Evolutionary conservation across 2,329 filamentous ascomycete species (phyloP).

Genomic region (Aspergillus persii): DNA sequence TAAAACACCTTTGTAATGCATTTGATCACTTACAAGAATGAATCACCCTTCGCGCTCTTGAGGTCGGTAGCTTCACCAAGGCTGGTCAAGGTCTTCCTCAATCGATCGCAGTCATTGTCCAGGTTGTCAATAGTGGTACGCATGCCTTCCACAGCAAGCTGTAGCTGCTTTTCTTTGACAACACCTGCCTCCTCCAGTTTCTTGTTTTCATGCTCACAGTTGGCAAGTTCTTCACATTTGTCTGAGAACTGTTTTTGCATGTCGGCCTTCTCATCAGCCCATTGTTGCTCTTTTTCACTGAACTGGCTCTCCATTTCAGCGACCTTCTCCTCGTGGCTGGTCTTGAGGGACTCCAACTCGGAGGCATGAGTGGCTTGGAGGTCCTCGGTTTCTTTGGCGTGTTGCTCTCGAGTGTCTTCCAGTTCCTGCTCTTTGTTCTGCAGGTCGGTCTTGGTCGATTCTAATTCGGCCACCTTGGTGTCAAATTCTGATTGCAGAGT

Average conservation of each 20-base stretch:
- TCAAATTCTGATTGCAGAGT: slow-evolving; percentile 38
- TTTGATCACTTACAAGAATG: slow-evolving; percentile 50
- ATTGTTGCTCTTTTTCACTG: slow-evolving; percentile 32
- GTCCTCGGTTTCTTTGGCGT: slow-evolving; percentile 26
- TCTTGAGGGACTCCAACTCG: slow-evolving; percentile 26
- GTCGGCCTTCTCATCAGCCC: slow-evolving; percentile 31
- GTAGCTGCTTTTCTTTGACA: slow-evolving; percentile 46
- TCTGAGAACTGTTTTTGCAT: slow-evolving; percentile 40
- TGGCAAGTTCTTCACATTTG: slow-evolving; percentile 41
- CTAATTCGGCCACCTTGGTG: slow-evolving; percentile 33
- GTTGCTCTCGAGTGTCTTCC: slow-evolving; percentile 28
- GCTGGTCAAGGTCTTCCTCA: slow-evolving; percentile 51
- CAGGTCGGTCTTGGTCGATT: slow-evolving; percentile 25
- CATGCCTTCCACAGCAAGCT: slow-evolving; percentile 43
- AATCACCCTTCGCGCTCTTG: slow-evolving; percentile 49
- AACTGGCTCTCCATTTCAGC: slow-evolving; percentile 26
- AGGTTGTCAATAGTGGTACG: slow-evolving; percentile 50
- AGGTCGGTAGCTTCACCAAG: slow-evolving; percentile 52
- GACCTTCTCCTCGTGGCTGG: slow-evolving; percentile 27
- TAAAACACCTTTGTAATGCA: slow-evolving; percentile 21
- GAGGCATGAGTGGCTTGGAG: slow-evolving; percentile 23
- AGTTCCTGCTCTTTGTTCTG: slow-evolving; percentile 32
- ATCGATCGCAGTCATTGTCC: slow-evolving; percentile 50
- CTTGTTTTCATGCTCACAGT: slow-evolving; percentile 44
- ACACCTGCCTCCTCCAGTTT: slow-evolving; percentile 46